Percentiles rank a stretch among this genome's conserved stretches.
These are phyloP conservation scores for Carex cristatella DNA, from an alignment of 176 grass and related monocot genomes.

Conservation along the genomic window DNA sequence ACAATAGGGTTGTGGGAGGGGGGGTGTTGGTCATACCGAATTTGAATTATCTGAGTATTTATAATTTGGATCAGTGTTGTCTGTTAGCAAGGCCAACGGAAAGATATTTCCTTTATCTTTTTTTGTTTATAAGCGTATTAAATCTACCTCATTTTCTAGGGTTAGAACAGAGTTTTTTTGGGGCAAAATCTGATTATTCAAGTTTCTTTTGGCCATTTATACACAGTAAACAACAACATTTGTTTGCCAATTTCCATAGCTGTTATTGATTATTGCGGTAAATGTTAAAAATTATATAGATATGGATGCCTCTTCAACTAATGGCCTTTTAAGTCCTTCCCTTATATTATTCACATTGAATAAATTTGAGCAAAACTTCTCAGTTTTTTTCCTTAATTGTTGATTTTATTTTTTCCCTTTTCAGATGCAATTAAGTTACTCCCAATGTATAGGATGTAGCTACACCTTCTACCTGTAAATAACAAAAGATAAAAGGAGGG, in stretches of 20 bases:
- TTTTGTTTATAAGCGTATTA: not conserved
- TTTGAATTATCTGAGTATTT: not conserved
- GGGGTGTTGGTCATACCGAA: not conserved
- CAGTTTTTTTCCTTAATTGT: not conserved
- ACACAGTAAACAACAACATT: not conserved
- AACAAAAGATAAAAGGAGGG: not conserved
- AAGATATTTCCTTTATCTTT: not conserved
- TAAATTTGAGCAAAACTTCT: not conserved
- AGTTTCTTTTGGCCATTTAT: not conserved
- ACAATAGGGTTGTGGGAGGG: not conserved
- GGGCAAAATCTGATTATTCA: not conserved
- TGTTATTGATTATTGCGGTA: not conserved
- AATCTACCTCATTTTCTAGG: not conserved
- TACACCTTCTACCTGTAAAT: not conserved
- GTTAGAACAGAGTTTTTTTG: not conserved
- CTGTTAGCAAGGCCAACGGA: not conserved
- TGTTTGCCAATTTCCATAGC: not conserved
- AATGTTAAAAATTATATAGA: not conserved
- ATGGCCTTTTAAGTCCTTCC: not conserved
- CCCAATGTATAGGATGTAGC: not conserved
- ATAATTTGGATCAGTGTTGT: not conserved
- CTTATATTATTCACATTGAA: not conserved
- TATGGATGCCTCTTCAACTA: not conserved
- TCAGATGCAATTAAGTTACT: conserved; percentile 6
- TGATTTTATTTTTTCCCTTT: not conserved